Conservation (phyloP, 2,329 filamentous ascomycete species). For the Cadophora sp. region DNA sequence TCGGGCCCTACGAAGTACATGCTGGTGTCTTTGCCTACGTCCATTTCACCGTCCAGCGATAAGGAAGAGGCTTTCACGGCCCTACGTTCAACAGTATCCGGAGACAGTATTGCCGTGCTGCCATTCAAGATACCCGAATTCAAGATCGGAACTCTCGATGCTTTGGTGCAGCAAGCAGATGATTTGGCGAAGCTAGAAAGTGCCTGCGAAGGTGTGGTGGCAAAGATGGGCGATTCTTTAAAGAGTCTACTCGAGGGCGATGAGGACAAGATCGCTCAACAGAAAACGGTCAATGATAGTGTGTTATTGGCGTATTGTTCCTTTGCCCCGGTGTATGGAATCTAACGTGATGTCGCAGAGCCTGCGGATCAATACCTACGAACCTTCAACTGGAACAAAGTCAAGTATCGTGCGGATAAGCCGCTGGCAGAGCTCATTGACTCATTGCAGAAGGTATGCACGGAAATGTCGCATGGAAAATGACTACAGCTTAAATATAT, state of each 20-base stretch:
- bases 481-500: neutral
- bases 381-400: constrained; percentile 94
- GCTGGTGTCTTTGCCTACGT: constrained; percentile 87
- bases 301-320: constrained; percentile 54
- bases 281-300: constrained; percentile 82
- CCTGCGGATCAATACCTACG: constrained; percentile 94
- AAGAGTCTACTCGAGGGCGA: constrained; percentile 44
- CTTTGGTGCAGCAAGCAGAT: constrained; percentile 93
- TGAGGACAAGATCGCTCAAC: constrained; percentile 68
- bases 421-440: constrained; percentile 86
- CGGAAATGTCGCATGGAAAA: neutral
- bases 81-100: constrained; percentile 72
- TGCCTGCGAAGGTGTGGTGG: constrained; percentile 80
- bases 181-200: constrained; percentile 88
- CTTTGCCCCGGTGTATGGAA: neutral
- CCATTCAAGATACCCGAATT: constrained; percentile 89
- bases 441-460: constrained; percentile 79
- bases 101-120: constrained; percentile 77
- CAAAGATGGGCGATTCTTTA: constrained; percentile 67
- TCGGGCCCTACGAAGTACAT: constrained; percentile 68
- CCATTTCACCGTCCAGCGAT: constrained; percentile 82
- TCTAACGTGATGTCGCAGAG: constrained; percentile 59
- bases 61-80: constrained; percentile 81
- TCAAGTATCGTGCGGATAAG: constrained; percentile 94
- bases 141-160: constrained; percentile 97